phyloP scores from a whole-genome alignment of 345 rosid species.

The Arabidopsis arenosa region DNA sequence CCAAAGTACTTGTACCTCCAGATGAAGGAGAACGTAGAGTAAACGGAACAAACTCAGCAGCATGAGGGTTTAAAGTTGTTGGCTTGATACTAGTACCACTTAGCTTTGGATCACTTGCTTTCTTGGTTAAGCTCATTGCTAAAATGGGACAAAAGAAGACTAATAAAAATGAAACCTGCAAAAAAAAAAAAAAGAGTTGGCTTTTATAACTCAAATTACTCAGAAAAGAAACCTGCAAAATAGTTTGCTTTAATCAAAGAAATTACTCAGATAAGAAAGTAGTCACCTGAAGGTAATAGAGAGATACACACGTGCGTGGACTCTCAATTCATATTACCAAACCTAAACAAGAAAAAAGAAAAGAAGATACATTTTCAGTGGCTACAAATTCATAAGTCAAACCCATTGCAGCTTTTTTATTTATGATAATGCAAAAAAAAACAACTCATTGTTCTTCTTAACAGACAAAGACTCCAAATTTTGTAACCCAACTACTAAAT shows the following conservation, averaged over 20 bases:
- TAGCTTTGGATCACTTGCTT: slow-evolving; percentile 67
- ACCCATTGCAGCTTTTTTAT: slow-evolving; percentile 22
- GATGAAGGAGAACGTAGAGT: slow-evolving; percentile 67
- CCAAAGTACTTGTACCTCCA: slow-evolving; percentile 53
- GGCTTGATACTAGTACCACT: slow-evolving; percentile 55
- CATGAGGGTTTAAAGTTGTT: slow-evolving; percentile 90
- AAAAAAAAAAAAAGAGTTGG: slow-evolving; percentile 36
- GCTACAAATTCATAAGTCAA: slow-evolving; percentile 32
- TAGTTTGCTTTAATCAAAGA: slow-evolving; percentile 19
- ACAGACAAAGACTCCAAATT: slow-evolving; percentile 20
- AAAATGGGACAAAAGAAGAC: not conserved
- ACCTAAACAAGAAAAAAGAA: slow-evolving; percentile 4
- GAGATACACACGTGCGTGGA: slow-evolving; percentile 26
- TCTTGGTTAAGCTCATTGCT: slow-evolving; percentile 92
- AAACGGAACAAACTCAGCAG: slow-evolving; percentile 93
- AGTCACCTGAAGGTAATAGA: slow-evolving; percentile 21
- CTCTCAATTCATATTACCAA: slow-evolving; percentile 24
- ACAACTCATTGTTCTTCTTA: not conserved
- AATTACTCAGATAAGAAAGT: slow-evolving; percentile 19
- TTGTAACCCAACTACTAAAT: slow-evolving; percentile 7
- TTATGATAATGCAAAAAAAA: slow-evolving; percentile 8
- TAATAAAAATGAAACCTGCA: slow-evolving; percentile 56
- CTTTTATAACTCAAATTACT: slow-evolving; percentile 10
- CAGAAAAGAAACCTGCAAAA: slow-evolving; percentile 57
- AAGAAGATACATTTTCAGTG: not conserved